Evolutionary conservation across 352 stramenopile genomes (phyloP), one percentile per base, ranked within the genome.

Genomic region (Pythium phragmitis): DNA sequence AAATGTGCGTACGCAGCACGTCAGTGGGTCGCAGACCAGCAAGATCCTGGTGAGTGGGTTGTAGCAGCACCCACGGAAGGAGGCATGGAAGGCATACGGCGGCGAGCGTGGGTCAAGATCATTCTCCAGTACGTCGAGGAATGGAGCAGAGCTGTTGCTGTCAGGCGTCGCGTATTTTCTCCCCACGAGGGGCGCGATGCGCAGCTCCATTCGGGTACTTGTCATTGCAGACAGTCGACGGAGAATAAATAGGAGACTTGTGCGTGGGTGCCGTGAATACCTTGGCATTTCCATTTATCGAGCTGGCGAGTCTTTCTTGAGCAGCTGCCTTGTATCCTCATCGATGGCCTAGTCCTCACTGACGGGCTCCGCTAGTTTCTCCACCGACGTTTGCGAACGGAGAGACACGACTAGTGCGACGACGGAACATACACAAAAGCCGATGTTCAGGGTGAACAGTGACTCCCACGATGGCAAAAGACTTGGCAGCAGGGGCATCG

Each of bases 401-500:
- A 30, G 26, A 58, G 7, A 78, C 11, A 7, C 23, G 3, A 68
- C 48, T 1, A 89, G 65, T 7, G 79, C 69, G 7, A 73, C 34
- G 7, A 89, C 72, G n/a, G 68, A 85, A 17, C 64, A 65, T 7
- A 50, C 61, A 33, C 76, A 87, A 1, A 89, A 61, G 14, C 60
- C 64, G 42, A 87, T 68, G 49, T 81, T 81, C 42, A 80, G 63
- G 9, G 72, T 36, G 58, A 87, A 89, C 7, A 85, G 57, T 37
- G 65, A 30, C 51, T 72, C 39, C 79, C 73, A 85, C 0, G 72
- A 82, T 7, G 65, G 52, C 17, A 89, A n/a, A 3, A 82, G 6
- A 30, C 76, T 79, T 3, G 81, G 79, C 7, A 90, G 58, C 26
- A 91, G 78, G 19, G 81, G 77, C 53, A 90, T 57, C 12, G 87